Conservation (phyloP, 371 early-diverging fungal genomes). For the Rhizopus sp. region DNA sequence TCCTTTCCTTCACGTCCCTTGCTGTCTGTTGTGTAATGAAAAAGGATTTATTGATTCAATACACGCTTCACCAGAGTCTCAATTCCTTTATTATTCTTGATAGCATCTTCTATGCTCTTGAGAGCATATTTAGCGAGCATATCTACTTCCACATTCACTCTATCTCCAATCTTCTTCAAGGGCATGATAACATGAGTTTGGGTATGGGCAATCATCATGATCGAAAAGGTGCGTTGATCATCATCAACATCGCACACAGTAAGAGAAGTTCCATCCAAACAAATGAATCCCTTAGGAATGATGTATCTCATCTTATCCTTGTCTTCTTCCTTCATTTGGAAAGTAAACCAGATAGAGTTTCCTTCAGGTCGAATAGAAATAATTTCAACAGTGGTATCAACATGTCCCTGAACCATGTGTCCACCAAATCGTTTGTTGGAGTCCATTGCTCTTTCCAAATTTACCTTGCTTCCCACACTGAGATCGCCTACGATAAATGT, state of each 20-base stretch:
- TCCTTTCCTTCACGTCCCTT: no score
- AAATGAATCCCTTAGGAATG: slow-evolving; percentile 93
- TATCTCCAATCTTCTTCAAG: slow-evolving; percentile 68
- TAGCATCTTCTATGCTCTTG: slow-evolving; percentile 65
- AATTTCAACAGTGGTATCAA: slow-evolving; percentile 85
- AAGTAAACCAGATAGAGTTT: slow-evolving; percentile 83
- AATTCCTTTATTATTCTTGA: slow-evolving; percentile 47
- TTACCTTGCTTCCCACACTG: slow-evolving; percentile 79
- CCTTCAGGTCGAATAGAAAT: slow-evolving; percentile 78
- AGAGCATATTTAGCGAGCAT: slow-evolving; percentile 96
- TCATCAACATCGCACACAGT: slow-evolving; percentile 92
- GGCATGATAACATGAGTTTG: slow-evolving; percentile 86
- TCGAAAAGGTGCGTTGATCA: slow-evolving; percentile 70
- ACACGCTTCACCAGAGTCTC: slow-evolving; percentile 42
- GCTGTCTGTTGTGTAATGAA: no score
- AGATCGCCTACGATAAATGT: slow-evolving; percentile 58
- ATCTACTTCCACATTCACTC: slow-evolving; percentile 95
- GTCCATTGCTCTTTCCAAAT: slow-evolving; percentile 92
- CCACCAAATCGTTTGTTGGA: slow-evolving; percentile 91
- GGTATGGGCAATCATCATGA: slow-evolving; percentile 96
- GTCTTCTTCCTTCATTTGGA: slow-evolving; percentile 60
- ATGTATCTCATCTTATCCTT: slow-evolving; percentile 78
- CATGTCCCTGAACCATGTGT: slow-evolving; percentile 97
- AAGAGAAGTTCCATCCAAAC: slow-evolving; percentile 92
- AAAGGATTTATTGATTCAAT: slow-evolving; percentile 15